Evolutionary conservation across 164 flowering plant species (phyloP).

Genomic region (Kingdonia uniflora): DNA sequence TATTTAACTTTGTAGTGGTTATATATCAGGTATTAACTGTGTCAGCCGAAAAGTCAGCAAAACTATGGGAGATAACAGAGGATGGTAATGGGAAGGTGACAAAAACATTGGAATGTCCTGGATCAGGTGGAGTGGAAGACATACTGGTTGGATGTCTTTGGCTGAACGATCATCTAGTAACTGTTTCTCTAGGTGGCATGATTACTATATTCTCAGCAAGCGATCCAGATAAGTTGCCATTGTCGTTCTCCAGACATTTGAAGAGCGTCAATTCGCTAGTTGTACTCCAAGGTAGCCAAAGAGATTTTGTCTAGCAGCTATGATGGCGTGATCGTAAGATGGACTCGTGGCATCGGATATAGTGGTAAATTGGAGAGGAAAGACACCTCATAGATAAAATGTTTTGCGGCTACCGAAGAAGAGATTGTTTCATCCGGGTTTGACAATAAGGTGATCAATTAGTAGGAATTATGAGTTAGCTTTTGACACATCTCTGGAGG

Average conservation of each 20-base stretch:
- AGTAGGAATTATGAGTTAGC: too few species aligned
- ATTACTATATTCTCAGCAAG: slow-evolving; percentile 65
- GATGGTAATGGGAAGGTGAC: slow-evolving; percentile 65
- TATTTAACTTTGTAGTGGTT: slow-evolving; percentile 2
- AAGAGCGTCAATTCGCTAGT: slow-evolving; percentile 60
- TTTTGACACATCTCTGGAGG: too few species aligned
- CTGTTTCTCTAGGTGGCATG: slow-evolving; percentile 91
- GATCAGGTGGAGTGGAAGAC: slow-evolving; percentile 89
- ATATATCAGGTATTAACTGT: slow-evolving; percentile 72
- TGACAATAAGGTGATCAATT: slow-evolving; percentile 71
- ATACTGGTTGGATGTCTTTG: slow-evolving; percentile 98
- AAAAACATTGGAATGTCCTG: slow-evolving; percentile 54
- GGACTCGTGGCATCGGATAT: slow-evolving; percentile 82
- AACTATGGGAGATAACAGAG: slow-evolving; percentile 79
- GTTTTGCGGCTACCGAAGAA: slow-evolving; percentile 65
- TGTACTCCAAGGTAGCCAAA: slow-evolving; percentile 47
- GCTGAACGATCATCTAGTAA: slow-evolving; percentile 78
- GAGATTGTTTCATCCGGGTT: slow-evolving; percentile 74
- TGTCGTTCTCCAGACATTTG: slow-evolving; percentile 77
- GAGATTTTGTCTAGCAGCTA: slow-evolving; percentile 73
- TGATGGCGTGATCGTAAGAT: slow-evolving; percentile 83
- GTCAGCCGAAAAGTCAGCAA: slow-evolving; percentile 96
- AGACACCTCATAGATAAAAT: slow-evolving; percentile 73
- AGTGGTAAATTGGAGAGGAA: slow-evolving; percentile 71
- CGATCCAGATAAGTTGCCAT: slow-evolving; percentile 69